A percentile compares a stretch with the other conserved stretches of the same genome.
phyloP scores from a whole-genome alignment of 371 early-diverging fungal genomes.

The Syncephalastrum contaminatum region DNA sequence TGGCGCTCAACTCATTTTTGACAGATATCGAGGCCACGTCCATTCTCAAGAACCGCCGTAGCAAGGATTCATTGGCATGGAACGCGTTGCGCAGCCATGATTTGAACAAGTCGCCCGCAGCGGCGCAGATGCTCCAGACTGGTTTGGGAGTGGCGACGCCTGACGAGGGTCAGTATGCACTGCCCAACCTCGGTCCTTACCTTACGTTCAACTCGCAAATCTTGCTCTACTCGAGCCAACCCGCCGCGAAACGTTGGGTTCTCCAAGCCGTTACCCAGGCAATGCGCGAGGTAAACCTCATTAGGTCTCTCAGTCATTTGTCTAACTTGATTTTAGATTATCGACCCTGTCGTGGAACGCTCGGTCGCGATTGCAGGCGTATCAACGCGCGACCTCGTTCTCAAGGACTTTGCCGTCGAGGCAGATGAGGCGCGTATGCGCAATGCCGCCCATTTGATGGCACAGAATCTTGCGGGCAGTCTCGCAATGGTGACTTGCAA shows the following conservation, averaged over 20 bases:
- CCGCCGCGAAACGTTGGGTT: slow-evolving; percentile 81
- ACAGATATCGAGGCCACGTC: slow-evolving; percentile 75
- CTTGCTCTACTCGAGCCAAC: slow-evolving; percentile 75
- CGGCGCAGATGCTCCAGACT: slow-evolving; percentile 4
- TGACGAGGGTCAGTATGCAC: slow-evolving; percentile 5
- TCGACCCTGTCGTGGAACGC: slow-evolving; percentile 88
- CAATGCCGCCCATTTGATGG: slow-evolving; percentile 93
- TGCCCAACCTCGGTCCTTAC: slow-evolving; percentile 66
- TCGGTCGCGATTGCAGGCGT: slow-evolving; percentile 90
- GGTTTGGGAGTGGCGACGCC: neutral
- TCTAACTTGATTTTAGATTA: slow-evolving; percentile 32
- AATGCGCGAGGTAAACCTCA: slow-evolving; percentile 68
- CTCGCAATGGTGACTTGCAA: slow-evolving; percentile 91
- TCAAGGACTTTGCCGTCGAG: slow-evolving; percentile 94
- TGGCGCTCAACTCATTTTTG: slow-evolving; percentile 3
- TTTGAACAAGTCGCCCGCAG: slow-evolving; percentile 1
- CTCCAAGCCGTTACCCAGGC: slow-evolving; percentile 87
- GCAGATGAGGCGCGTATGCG: slow-evolving; percentile 90
- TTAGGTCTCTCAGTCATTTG: neutral
- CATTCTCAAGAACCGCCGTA: slow-evolving; percentile 65
- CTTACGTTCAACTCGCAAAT: slow-evolving; percentile 72
- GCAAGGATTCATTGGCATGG: slow-evolving; percentile 29
- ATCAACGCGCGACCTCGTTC: slow-evolving; percentile 85
- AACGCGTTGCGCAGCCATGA: neutral
- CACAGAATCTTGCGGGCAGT: slow-evolving; percentile 75